phyloP scores from a whole-genome alignment of 805 yeast species.

The Candida methanosorbosa region DNA sequence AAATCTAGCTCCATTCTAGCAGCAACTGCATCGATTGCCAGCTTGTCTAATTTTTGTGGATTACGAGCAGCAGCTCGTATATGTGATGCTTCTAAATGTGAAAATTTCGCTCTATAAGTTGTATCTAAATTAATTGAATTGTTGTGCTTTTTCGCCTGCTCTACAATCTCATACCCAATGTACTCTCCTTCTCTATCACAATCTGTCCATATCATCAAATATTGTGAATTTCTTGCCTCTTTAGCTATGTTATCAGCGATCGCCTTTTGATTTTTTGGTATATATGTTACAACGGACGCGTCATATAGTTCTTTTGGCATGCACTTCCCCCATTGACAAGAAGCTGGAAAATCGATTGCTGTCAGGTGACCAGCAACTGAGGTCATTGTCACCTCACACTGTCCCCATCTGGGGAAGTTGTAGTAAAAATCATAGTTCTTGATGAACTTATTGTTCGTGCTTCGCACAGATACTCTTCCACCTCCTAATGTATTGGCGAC shows the following conservation, averaged over 20 bases:
- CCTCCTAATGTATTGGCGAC: slow-evolving; percentile 73
- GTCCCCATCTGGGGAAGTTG: slow-evolving; percentile 52
- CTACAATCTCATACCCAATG: slow-evolving; percentile 76
- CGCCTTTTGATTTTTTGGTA: slow-evolving; percentile 25
- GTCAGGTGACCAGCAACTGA: slow-evolving; percentile 84
- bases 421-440: slow-evolving; percentile 74
- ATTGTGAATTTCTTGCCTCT: slow-evolving; percentile 53
- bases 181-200: slow-evolving; percentile 96
- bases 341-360: slow-evolving; percentile 53
- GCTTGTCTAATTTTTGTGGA: slow-evolving; percentile 56
- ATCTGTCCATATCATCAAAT: slow-evolving; percentile 94
- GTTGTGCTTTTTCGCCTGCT: slow-evolving; percentile 55
- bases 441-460: slow-evolving; percentile 50
- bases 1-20: slow-evolving; percentile 84
- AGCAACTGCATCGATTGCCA: slow-evolving; percentile 73
- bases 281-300: slow-evolving; percentile 47
- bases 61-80: slow-evolving; percentile 63
- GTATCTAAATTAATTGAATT: slow-evolving; percentile 33
- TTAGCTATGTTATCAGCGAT: slow-evolving; percentile 57
- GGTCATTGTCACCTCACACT: slow-evolving; percentile 81
- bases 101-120: slow-evolving; percentile 72
- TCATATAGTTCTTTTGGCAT: slow-evolving; percentile 59
- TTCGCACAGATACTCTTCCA: slow-evolving; percentile 42
- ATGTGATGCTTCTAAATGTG: slow-evolving; percentile 77
- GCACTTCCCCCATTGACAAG: slow-evolving; percentile 58